Conservation (phyloP, 805 yeast species). For the Starmerella cellae region DNA sequence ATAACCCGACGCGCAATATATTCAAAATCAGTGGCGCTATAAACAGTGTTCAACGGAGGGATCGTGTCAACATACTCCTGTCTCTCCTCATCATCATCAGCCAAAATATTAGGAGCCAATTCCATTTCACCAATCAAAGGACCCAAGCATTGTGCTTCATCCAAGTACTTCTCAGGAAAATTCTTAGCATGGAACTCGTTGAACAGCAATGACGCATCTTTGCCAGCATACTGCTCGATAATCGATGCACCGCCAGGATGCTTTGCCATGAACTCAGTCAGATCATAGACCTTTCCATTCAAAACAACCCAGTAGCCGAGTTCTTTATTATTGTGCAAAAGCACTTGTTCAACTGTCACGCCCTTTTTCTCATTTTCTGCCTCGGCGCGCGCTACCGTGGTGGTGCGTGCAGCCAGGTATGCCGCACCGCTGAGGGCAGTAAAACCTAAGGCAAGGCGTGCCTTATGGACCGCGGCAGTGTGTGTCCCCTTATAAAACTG, state of each 20-base stretch:
- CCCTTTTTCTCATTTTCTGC: not conserved
- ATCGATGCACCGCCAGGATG: slow-evolving; percentile 53
- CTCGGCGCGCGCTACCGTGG: not conserved
- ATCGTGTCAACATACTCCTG: slow-evolving; percentile 34
- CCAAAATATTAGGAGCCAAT: slow-evolving; percentile 25
- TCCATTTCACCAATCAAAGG: slow-evolving; percentile 26
- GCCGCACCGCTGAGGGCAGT: not conserved
- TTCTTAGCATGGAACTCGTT: slow-evolving; percentile 85
- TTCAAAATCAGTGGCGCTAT: slow-evolving; percentile 77
- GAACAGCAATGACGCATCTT: slow-evolving; percentile 68
- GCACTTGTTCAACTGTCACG: slow-evolving; percentile 27
- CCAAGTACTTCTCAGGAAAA: slow-evolving; percentile 50
- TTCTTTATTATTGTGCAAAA: slow-evolving; percentile 39
- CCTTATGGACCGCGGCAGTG: too few relatives aligned
- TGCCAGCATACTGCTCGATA: slow-evolving; percentile 46
- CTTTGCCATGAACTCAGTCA: slow-evolving; percentile 44
- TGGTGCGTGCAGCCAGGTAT: not conserved
- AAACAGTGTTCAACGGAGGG: slow-evolving; percentile 58
- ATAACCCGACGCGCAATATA: slow-evolving; percentile 67
- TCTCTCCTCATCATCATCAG: slow-evolving; percentile 32
- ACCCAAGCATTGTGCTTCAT: slow-evolving; percentile 50
- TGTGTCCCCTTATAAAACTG: too few relatives aligned
- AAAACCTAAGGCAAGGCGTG: not conserved
- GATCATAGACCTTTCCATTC: slow-evolving; percentile 65
- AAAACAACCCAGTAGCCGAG: slow-evolving; percentile 76